phyloP scores from a whole-genome alignment of 805 yeast genomes.

The Schwanniomyces yamadae region DNA sequence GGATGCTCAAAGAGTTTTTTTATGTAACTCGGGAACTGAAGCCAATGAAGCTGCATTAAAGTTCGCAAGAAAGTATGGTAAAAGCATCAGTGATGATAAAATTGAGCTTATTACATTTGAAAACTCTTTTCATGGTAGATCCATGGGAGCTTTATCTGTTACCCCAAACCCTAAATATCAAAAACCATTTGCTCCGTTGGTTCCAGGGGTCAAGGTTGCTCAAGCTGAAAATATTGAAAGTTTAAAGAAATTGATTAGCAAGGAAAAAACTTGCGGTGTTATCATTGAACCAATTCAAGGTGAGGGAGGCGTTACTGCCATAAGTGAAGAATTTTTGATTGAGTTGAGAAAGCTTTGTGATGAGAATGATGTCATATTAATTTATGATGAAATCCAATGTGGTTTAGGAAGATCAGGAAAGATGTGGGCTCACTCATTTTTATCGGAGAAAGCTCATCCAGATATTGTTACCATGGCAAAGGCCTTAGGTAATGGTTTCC shows the following conservation, averaged over 20 bases:
- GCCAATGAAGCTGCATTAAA: constrained; percentile 61
- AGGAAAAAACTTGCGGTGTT: constrained; percentile 78
- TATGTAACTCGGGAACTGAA: constrained; percentile 61
- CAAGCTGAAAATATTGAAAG: constrained; percentile 58
- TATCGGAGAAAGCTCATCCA: constrained; percentile 83
- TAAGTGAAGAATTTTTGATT: constrained; percentile 60
- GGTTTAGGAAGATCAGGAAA: constrained; percentile 92
- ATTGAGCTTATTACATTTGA: constrained; percentile 82
- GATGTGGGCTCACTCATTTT: constrained; percentile 85
- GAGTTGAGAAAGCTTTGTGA: constrained; percentile 67
- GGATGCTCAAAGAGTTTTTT: constrained; percentile 70
- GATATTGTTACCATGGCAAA: constrained; percentile 94
- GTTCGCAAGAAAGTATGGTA: constrained; percentile 78
- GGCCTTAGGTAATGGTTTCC: constrained; percentile 95
- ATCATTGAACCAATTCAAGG: constrained; percentile 98
- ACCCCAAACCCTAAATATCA: constrained; percentile 94
- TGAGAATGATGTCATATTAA: constrained; percentile 69
- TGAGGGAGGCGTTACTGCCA: constrained; percentile 88
- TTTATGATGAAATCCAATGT: constrained; percentile 95
- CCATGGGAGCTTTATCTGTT: constrained; percentile 89
- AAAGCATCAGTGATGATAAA: constrained; percentile 51
- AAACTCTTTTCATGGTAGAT: constrained; percentile 91
- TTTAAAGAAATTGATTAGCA: constrained; percentile 52
- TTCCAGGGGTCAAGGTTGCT: constrained; percentile 84
- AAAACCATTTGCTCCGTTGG: constrained; percentile 82